Conservation (phyloP, 2,329 filamentous ascomycete genomes). For the Arthroderma sp. region DNA sequence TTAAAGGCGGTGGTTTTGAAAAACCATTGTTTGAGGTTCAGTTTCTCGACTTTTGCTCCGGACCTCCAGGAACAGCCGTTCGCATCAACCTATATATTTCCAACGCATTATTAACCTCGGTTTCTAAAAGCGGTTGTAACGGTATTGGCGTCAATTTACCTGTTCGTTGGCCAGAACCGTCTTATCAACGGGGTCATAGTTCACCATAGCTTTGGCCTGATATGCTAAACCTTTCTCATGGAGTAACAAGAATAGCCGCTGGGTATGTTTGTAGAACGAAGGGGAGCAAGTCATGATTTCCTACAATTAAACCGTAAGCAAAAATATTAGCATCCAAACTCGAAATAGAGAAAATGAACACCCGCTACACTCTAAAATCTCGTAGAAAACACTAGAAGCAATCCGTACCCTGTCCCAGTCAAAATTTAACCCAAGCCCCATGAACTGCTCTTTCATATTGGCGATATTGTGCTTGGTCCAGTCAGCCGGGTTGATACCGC, state of each 20-base stretch:
- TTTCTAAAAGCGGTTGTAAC: neutral
- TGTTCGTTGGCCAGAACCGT: slow-evolving; percentile 89
- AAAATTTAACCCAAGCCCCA: slow-evolving; percentile 67
- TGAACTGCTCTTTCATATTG: slow-evolving; percentile 72
- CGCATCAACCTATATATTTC: slow-evolving; percentile 49
- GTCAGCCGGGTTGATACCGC: slow-evolving; percentile 58
- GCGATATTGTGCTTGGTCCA: slow-evolving; percentile 75
- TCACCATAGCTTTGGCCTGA: slow-evolving; percentile 70
- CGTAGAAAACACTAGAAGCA: neutral
- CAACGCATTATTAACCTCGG: slow-evolving; percentile 3
- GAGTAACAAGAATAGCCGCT: slow-evolving; percentile 69
- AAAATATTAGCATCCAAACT: slow-evolving; percentile 3
- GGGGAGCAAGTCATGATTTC: slow-evolving; percentile 77
- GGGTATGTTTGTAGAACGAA: slow-evolving; percentile 78
- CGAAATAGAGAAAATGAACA: neutral
- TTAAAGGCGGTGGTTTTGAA: slow-evolving; percentile 70
- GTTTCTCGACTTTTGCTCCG: slow-evolving; percentile 69
- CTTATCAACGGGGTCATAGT: slow-evolving; percentile 80
- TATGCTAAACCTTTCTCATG: slow-evolving; percentile 64
- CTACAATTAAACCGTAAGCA: slow-evolving; percentile 31
- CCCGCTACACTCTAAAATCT: slow-evolving; percentile 1
- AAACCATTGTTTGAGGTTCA: slow-evolving; percentile 77
- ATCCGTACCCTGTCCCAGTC: slow-evolving; percentile 63
- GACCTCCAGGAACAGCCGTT: slow-evolving; percentile 79
- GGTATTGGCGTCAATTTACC: slow-evolving; percentile 15